These are phyloP conservation scores for Capsicum chinense DNA, from an alignment of 257 asterid genomes.

Conservation along the genomic window DNA sequence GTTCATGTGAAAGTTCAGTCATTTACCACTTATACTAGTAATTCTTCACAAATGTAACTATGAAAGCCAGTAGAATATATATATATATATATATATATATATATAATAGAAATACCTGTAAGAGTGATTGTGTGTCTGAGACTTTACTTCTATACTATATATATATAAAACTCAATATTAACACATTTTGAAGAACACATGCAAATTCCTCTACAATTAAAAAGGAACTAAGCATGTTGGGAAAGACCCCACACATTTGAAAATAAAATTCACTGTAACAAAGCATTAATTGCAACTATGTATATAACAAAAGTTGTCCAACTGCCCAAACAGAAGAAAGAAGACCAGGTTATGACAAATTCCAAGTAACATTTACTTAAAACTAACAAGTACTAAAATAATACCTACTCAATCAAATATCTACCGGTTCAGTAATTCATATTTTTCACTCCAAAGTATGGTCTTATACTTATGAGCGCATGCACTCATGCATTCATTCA, in stretches of 20 bases:
- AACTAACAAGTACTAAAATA: slow-evolving; percentile 37
- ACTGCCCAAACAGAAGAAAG: slow-evolving; percentile 43
- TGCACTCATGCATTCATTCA: not conserved
- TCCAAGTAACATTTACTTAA: slow-evolving; percentile 53
- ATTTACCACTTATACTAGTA: not conserved
- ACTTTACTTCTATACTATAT: not conserved
- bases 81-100: no score
- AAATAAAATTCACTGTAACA: slow-evolving; percentile 32
- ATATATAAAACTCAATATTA: slow-evolving; percentile 22
- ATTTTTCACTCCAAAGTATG: not conserved
- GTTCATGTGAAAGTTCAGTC: not conserved
- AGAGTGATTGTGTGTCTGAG: slow-evolving; percentile 30
- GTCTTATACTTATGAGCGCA: slow-evolving; percentile 16
- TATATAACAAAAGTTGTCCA: slow-evolving; percentile 53
- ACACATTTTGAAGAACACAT: slow-evolving; percentile 1
- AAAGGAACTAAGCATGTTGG: slow-evolving; percentile 20
- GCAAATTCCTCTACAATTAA: slow-evolving; percentile 19
- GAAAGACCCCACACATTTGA: slow-evolving; percentile 40
- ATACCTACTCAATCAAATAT: not conserved
- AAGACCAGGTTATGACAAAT: slow-evolving; percentile 33
- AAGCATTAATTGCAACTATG: slow-evolving; percentile 59
- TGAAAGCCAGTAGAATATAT: not conserved
- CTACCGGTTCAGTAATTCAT: not conserved
- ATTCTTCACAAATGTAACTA: not conserved
- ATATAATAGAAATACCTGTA: slow-evolving; percentile 31